phyloP scores from a whole-genome alignment of 352 stramenopile species.

The Phytophthora palmivora region DNA sequence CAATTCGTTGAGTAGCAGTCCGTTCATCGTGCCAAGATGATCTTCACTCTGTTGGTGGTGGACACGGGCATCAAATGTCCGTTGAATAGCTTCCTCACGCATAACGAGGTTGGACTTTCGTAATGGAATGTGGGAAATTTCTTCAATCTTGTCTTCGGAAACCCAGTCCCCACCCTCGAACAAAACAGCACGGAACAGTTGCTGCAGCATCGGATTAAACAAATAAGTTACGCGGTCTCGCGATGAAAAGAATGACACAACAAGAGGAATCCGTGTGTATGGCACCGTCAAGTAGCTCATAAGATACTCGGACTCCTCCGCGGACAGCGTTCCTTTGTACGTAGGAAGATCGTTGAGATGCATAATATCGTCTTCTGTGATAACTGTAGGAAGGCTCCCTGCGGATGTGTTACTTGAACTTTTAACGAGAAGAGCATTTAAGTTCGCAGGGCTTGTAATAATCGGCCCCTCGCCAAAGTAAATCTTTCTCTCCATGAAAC shows the following conservation, averaged over 20 bases:
- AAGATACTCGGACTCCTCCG: slow-evolving; percentile 97
- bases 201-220: slow-evolving; percentile 85
- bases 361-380: slow-evolving; percentile 98
- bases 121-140: slow-evolving; percentile 80
- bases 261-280: slow-evolving; percentile 98
- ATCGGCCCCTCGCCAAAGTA: slow-evolving; percentile 90
- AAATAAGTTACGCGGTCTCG: slow-evolving; percentile 90
- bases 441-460: slow-evolving; percentile 78
- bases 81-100: slow-evolving; percentile 82
- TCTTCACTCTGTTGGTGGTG: slow-evolving; percentile 87
- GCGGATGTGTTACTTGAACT: slow-evolving; percentile 50
- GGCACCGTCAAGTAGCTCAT: slow-evolving; percentile 99
- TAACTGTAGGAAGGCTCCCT: slow-evolving; percentile 47
- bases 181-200: slow-evolving; percentile 86
- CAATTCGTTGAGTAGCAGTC: slow-evolving; percentile 98
- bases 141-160: slow-evolving; percentile 56
- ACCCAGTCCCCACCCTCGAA: slow-evolving; percentile 93
- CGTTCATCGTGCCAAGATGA: slow-evolving; percentile 95
- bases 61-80: slow-evolving; percentile 74
- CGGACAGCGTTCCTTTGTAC: slow-evolving; percentile 96
- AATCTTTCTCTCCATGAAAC: slow-evolving; percentile 89
- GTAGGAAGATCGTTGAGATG: slow-evolving; percentile 96
- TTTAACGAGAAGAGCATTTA: slow-evolving; percentile 64
- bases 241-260: slow-evolving; percentile 97
- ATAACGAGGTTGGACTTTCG: slow-evolving; percentile 85